Conservation (phyloP, 164 flowering plant genomes). For the Magnolia changhungtana region DNA sequence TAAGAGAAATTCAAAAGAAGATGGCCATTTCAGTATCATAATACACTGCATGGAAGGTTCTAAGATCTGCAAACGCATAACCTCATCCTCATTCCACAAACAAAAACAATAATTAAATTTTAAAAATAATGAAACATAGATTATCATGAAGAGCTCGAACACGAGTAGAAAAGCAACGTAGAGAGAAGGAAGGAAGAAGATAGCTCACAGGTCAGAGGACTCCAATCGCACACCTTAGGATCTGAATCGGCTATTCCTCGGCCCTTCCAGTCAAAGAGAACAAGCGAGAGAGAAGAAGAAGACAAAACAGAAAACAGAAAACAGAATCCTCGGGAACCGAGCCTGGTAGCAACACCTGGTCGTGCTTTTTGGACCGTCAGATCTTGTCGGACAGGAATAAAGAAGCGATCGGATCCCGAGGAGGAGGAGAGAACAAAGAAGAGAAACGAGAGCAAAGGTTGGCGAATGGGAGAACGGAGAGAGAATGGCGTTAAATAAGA, state of each 20-base stretch:
- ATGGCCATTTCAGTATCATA: too few relatives aligned
- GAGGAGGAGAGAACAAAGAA: background rate
- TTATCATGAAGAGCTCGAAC: background rate
- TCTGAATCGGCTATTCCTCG: background rate
- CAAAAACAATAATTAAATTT: too few relatives aligned
- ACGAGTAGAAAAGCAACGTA: background rate
- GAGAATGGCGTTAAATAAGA: slow-evolving; percentile 25
- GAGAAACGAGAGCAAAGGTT: slow-evolving; percentile 14
- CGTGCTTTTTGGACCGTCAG: background rate
- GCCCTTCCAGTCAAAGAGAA: background rate
- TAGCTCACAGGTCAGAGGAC: background rate
- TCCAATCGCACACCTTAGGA: background rate
- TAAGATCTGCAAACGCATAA: background rate
- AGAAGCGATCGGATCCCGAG: slow-evolving; percentile 10
- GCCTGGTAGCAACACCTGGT: background rate
- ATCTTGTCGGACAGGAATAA: background rate
- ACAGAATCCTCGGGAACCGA: slow-evolving; percentile 7
- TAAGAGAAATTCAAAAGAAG: too few relatives aligned
- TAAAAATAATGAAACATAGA: background rate
- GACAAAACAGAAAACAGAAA: background rate
- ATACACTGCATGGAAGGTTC: too few relatives aligned
- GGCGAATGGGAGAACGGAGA: slow-evolving; percentile 30
- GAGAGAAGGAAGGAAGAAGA: background rate
- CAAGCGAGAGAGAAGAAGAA: background rate
- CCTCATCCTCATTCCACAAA: background rate